Percentiles rank a stretch among this genome's conserved stretches.
Conservation (phyloP, 2,329 filamentous ascomycete genomes). For the Aspergillus uvarum region DNA sequence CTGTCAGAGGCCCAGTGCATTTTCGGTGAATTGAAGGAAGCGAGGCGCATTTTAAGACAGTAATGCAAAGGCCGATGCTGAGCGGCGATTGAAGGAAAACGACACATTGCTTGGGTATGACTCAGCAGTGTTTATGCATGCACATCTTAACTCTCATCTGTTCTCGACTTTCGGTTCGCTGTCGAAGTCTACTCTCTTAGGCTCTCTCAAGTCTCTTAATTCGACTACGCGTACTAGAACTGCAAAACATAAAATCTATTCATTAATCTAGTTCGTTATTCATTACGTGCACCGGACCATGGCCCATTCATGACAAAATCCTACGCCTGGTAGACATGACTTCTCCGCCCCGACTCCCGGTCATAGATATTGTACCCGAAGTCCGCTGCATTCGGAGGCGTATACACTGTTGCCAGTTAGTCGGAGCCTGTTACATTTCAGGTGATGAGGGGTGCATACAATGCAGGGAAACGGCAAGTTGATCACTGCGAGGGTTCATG, state of each 20-base stretch:
- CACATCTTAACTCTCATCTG: no score
- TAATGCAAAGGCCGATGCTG: background rate
- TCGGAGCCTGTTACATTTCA: background rate
- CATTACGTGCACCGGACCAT: background rate
- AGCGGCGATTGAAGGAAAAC: background rate
- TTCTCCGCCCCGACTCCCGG: slow-evolving; percentile 27
- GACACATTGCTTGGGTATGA: background rate
- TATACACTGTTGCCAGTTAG: slow-evolving; percentile 26
- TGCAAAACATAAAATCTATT: background rate
- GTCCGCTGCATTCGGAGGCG: slow-evolving; percentile 35
- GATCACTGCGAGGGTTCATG: slow-evolving; percentile 26
- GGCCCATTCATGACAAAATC: background rate
- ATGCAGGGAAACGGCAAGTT: slow-evolving; percentile 35
- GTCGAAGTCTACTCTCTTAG: no score
- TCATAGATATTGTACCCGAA: slow-evolving; percentile 36
- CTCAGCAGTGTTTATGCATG: background rate
- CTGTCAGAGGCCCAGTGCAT: background rate
- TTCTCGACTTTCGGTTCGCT: no score
- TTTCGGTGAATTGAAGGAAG: background rate
- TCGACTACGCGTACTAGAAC: background rate
- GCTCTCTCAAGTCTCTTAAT: background rate
- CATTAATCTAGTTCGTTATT: background rate
- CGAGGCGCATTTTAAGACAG: background rate
- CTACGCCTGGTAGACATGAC: slow-evolving; percentile 28
- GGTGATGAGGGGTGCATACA: slow-evolving; percentile 19